Base-by-base conservation (phyloP, 108 stramenopile species). In the Nannochloropsis gaditana region DNA sequence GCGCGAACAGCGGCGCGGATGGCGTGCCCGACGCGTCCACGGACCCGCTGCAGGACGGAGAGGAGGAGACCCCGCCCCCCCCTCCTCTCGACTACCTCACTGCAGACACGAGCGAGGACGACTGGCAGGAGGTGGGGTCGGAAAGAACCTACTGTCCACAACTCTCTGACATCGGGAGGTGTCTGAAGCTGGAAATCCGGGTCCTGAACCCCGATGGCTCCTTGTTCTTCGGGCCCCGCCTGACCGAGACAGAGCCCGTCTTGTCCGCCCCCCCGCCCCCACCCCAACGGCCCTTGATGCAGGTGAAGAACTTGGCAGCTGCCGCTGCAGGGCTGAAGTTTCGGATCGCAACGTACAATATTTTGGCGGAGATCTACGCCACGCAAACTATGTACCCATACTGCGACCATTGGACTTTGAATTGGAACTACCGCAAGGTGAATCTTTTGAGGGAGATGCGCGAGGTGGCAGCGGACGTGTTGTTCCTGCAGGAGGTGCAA, bases 401-500 rank as follows among this genome's bases (percentile, higher is more conserved):
- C 90, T 95, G 95, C 83, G 96, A 97, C 84, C 91, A 95, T 83
- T 99, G 97, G 97, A 96, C 96, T 17, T 84, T 99, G 17, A 92
- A 90, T 5, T 98, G 97, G 97, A 94, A 94, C 80, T 99, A 95
- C 92, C 93, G 97, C 41, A 94, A 93, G 85, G 93, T 94, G 81
- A 96, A 96, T 85, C 92, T 99, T 81, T 86, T 96, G 81, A 87
- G 94, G 88, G 99, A 99, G 91, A 93, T 99, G 82, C 80, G 79
- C n/a, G 85, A 87, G 44, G 86, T 94, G n/a, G 95, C 96, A 91
- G 97, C 95, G 31, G 99, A 99, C 91, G 94, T 99, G 80, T 86
- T 99, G 11, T 98, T 97, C 91, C 90, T 99, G 90, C 99, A 99
- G 91, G 99, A 99, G 90, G 95, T 97, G 43, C 99, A 99, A 91